phyloP scores from a whole-genome alignment of 768 basidiomycete species.

The Tricholoma terreum region DNA sequence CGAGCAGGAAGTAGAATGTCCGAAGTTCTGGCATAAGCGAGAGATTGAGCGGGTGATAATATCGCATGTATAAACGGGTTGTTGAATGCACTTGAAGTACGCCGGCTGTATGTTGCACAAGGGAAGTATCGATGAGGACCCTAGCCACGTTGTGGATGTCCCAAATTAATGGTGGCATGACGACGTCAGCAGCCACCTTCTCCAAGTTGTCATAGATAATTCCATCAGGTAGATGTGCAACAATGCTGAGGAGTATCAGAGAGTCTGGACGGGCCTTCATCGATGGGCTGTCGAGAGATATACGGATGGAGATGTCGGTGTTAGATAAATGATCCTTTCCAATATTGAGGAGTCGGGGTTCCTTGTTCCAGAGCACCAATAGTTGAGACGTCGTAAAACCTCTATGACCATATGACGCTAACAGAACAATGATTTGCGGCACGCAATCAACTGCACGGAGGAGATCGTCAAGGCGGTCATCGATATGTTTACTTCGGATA shows the following conservation, averaged over 20 bases:
- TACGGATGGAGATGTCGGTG: background rate
- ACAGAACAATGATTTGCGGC: background rate
- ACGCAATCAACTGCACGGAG: background rate
- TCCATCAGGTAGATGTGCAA: background rate
- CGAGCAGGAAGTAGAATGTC: background rate
- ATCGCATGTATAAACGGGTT: background rate
- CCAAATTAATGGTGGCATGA: background rate
- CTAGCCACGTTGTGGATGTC: background rate
- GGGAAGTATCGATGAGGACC: background rate
- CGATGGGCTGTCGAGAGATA: background rate
- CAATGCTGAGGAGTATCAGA: background rate
- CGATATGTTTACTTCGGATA: background rate
- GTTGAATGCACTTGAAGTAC: background rate
- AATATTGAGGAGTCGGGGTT: background rate
- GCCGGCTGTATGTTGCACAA: background rate
- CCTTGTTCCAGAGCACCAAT: background rate
- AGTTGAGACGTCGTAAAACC: background rate
- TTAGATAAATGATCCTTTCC: background rate
- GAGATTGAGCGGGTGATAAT: background rate
- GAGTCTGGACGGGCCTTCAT: background rate
- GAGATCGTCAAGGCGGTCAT: background rate
- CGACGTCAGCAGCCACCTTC: background rate
- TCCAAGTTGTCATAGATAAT: background rate
- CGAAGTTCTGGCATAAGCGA: background rate
- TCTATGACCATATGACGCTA: background rate